Percentiles rank a stretch among this genome's conserved stretches.
phyloP scores from a whole-genome alignment of 1,139 yeast genomes.

The Meyerozyma guilliermondii region DNA sequence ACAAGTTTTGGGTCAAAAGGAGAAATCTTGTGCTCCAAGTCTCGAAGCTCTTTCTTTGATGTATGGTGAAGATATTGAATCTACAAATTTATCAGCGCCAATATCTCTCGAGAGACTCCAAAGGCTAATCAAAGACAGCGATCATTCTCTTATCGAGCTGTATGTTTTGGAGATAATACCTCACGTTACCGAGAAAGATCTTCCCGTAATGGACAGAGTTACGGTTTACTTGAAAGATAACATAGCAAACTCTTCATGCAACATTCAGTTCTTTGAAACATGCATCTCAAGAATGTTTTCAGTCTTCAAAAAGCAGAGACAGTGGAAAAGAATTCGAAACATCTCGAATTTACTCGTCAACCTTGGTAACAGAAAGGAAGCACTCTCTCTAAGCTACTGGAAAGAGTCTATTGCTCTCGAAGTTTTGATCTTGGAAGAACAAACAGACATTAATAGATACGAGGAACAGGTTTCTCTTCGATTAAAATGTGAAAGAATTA shows the following conservation, averaged over 20 bases:
- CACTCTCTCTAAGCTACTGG: background rate
- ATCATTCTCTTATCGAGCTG: background rate
- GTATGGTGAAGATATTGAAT: background rate
- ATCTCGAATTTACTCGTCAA: background rate
- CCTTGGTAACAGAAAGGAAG: background rate
- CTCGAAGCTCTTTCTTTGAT: background rate
- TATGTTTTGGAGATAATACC: background rate
- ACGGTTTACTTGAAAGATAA: background rate
- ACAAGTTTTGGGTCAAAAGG: background rate
- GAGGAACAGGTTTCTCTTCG: background rate
- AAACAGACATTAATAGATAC: background rate
- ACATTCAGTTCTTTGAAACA: background rate
- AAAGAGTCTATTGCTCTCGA: background rate
- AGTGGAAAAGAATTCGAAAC: conserved; percentile 1
- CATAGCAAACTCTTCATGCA: background rate
- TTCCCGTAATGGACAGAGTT: background rate
- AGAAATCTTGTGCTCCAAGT: background rate
- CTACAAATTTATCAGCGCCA: background rate
- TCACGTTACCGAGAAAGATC: background rate
- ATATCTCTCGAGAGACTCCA: background rate
- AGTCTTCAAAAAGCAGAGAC: background rate
- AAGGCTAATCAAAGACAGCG: background rate
- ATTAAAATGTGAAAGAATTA: background rate
- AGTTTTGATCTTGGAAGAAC: background rate
- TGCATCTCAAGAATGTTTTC: background rate